phyloP scores from a whole-genome alignment of 2,329 filamentous ascomycete genomes.

The Curvularia verruculosa region DNA sequence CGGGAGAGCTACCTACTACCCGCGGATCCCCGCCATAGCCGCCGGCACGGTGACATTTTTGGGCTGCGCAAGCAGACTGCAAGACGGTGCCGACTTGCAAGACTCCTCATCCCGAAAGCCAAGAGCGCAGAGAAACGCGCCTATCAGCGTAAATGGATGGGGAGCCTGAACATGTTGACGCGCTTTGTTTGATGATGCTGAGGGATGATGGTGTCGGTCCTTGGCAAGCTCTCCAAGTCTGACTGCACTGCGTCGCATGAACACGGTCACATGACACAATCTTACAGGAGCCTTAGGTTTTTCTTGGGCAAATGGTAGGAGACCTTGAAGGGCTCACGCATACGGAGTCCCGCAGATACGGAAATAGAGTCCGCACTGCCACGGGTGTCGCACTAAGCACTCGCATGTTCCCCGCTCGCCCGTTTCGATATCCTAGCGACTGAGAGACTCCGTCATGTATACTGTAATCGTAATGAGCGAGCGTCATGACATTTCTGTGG shows the following conservation, averaged over 20 bases:
- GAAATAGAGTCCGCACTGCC: constrained; percentile 15
- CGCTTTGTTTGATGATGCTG: neutral
- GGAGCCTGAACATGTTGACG: constrained; percentile 26
- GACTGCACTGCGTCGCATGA: neutral
- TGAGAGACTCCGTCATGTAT: neutral
- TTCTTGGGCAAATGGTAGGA: neutral
- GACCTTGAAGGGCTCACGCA: neutral
- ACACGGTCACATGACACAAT: constrained; percentile 12
- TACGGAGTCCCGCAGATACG: constrained; percentile 3
- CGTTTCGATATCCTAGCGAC: neutral
- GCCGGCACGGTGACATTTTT: constrained; percentile 29
- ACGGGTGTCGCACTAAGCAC: neutral
- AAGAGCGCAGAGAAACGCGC: constrained; percentile 5
- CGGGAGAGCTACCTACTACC: constrained; percentile 15
- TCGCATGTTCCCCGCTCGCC: neutral
- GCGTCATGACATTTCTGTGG: neutral
- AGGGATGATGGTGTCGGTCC: neutral
- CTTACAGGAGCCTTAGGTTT: neutral
- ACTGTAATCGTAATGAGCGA: neutral
- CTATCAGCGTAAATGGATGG: constrained; percentile 22
- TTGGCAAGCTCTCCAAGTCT: constrained; percentile 4
- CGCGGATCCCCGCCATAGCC: constrained; percentile 21
- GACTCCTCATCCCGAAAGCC: constrained; percentile 29
- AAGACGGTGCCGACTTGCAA: constrained; percentile 27
- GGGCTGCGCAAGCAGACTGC: constrained; percentile 21